Evolutionary conservation across 345 rosid species (phyloP), one percentile per base, ranked within the genome.

Genomic region (thale cress (Arabidopsis thaliana)): DNA sequence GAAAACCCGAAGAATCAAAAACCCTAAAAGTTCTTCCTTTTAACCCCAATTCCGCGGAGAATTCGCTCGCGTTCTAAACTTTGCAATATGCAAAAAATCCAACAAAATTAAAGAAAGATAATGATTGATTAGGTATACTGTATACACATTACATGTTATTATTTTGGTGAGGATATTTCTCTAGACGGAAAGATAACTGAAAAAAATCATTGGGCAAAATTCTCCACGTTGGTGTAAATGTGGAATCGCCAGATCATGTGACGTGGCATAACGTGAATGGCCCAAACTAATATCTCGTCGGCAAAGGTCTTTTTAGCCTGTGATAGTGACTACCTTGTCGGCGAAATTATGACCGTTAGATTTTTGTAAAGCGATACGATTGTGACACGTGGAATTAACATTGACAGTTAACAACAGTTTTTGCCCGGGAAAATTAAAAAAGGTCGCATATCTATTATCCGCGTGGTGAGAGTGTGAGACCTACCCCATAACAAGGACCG

Each of bases 261-360:
- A 75, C 79, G 79, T 75, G 79, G 62, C 74, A 2, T 0, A 2
- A 68, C 13, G 8, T 2, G 12, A 59, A 32, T 59, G 73, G 79
- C 13, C 14, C 45, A 48, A 10, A 41, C 37, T 59, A 13, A 40
- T 59, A 45, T 50, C 44, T 59, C 62, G 69, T 75, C 62, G 50
- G 42, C 58, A 32, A 32, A 49, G 61, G 73, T 49, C 62, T 44
- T 65, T 20, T 28, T 38, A 37, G 11, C 67, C 7, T 52, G 57
- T 60, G 57, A 75, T n/a, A 1, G 6, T 14, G 62, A 75, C 69
- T 42, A 7, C 55, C 24, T 23, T 68, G 74, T 75, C 79, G 74
- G 79, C 38, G 24, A 22, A 0, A 4, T 67, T 14, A 1, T 40
- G 3, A 33, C 69, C 63, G 33, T 75, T 25, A 0, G 79, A 75